phyloP scores from a whole-genome alignment of 148 eudicot species.

The Chenopodium album region DNA sequence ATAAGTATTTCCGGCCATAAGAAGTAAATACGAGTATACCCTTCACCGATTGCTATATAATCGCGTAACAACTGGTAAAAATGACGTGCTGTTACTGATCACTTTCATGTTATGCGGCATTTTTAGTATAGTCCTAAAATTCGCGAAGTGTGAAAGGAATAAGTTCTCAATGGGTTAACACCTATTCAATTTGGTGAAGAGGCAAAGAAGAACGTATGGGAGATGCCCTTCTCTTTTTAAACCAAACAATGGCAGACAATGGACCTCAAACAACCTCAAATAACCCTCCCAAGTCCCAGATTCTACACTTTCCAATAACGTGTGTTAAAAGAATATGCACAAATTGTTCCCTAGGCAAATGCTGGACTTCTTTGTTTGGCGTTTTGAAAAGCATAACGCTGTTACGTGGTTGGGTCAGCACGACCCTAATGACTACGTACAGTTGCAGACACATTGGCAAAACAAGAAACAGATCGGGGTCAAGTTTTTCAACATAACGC shows the following conservation, averaged over 20 bases:
- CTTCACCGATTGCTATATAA: neutral
- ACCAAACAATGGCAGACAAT: neutral
- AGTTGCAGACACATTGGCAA: too few species aligned
- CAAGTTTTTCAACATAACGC: neutral
- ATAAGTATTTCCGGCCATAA: too few species aligned
- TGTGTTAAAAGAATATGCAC: slow-evolving; percentile 8
- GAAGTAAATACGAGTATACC: too few species aligned
- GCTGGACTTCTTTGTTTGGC: neutral
- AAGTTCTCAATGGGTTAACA: neutral
- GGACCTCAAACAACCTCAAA: slow-evolving; percentile 10
- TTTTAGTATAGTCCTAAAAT: neutral
- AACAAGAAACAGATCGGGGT: neutral
- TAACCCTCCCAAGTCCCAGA: neutral
- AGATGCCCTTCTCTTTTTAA: slow-evolving; percentile 1
- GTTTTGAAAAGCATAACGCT: neutral
- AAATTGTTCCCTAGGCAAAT: neutral
- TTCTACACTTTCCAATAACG: slow-evolving; percentile 16
- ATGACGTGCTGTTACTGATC: slow-evolving; percentile 5
- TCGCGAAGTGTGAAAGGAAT: slow-evolving; percentile 3
- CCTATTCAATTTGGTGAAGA: slow-evolving; percentile 16
- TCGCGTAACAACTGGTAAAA: neutral
- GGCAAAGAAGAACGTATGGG: slow-evolving; percentile 25
- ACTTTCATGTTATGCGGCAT: slow-evolving; percentile 4
- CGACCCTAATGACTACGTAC: too few species aligned
- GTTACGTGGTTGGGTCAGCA: slow-evolving; percentile 1